phyloP scores from a whole-genome alignment of 2,329 filamentous ascomycete species.

The Calonectria ilicicola region DNA sequence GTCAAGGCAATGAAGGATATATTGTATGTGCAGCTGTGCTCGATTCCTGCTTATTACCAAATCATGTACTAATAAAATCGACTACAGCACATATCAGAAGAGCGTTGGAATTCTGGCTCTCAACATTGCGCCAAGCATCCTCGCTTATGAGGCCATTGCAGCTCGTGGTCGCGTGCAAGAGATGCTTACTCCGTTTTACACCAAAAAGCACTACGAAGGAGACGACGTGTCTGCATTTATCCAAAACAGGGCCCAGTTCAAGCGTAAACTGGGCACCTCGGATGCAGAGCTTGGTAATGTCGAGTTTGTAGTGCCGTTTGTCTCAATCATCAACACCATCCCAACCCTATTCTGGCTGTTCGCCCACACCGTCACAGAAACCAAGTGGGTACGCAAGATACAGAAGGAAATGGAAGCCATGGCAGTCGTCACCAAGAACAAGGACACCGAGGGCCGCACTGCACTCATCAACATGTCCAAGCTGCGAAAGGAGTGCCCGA shows the following conservation, averaged over 20 bases:
- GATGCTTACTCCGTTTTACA: background rate
- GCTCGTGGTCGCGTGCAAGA: background rate
- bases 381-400: background rate
- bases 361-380: constrained; percentile 8
- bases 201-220: background rate
- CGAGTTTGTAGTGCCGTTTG: constrained; percentile 20
- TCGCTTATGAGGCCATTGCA: background rate
- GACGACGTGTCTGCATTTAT: constrained; percentile 15
- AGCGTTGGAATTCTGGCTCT: background rate
- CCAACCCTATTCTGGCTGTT: constrained; percentile 27
- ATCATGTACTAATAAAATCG: background rate
- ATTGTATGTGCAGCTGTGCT: background rate
- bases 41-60: background rate
- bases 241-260: background rate
- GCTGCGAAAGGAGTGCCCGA: constrained; percentile 13
- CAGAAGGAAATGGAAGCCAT: constrained; percentile 13
- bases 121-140: background rate
- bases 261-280: background rate
- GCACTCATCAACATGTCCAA: constrained; percentile 5
- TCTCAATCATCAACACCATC: constrained; percentile 21
- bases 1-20: constrained; percentile 10
- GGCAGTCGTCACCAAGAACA: background rate
- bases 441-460: background rate
- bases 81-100: background rate
- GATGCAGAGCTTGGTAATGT: background rate